Evolutionary conservation across 208 protist species (phyloP).

Genomic region (Angomonas deanei): DNA sequence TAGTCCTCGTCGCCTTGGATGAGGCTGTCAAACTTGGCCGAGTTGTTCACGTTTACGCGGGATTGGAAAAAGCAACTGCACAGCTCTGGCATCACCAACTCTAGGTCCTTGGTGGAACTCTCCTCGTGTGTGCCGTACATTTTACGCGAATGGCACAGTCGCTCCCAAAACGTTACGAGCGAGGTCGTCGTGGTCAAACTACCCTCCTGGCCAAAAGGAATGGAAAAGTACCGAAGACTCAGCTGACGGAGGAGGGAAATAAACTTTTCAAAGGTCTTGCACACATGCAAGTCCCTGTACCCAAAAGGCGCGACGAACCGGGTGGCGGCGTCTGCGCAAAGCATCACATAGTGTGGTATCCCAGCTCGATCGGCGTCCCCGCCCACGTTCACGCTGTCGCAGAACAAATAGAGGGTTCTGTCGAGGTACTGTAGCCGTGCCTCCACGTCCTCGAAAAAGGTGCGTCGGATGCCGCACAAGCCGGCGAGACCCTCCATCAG

Average conservation of each 20-base stretch:
- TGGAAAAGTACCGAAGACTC: constrained; percentile 57
- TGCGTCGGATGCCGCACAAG: constrained; percentile 72
- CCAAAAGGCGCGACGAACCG: constrained; percentile 64
- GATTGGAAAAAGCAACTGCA: constrained; percentile 42
- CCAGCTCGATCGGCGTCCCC: constrained; percentile 42
- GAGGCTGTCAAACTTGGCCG: background rate
- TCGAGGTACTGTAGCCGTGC: constrained; percentile 63
- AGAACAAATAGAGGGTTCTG: constrained; percentile 29
- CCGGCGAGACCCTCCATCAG: constrained; percentile 52
- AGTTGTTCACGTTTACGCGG: constrained; percentile 23
- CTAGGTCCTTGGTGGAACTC: constrained; percentile 30
- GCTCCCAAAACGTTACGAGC: constrained; percentile 65
- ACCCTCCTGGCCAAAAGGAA: constrained; percentile 64
- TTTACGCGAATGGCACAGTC: constrained; percentile 51
- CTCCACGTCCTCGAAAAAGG: constrained; percentile 69
- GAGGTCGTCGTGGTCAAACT: constrained; percentile 61
- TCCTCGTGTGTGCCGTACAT: constrained; percentile 39
- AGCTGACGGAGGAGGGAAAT: constrained; percentile 28
- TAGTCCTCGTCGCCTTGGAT: constrained; percentile 27
- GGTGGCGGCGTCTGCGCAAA: constrained; percentile 44
- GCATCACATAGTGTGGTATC: constrained; percentile 59
- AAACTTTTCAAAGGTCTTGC: constrained; percentile 39
- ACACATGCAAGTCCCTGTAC: constrained; percentile 62
- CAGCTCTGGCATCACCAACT: constrained; percentile 38
- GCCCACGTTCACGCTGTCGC: constrained; percentile 11